These are phyloP conservation scores for Epichloe sp. DNA, from an alignment of 2,329 filamentous ascomycete genomes.

Conservation along the genomic window DNA sequence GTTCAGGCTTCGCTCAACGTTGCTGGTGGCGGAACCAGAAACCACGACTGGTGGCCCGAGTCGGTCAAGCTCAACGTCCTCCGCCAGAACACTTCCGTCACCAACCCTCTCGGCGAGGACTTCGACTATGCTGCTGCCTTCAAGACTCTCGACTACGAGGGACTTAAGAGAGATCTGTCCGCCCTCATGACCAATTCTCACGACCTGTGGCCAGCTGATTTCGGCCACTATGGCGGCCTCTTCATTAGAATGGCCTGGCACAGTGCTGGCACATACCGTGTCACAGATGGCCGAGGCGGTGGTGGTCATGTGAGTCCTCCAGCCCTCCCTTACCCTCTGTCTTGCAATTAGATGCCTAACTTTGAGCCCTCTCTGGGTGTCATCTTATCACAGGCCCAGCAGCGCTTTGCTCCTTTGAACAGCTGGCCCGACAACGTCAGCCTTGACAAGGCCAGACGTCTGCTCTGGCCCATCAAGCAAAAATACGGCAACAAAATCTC, in stretches of 20 bases:
- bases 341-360: neutral
- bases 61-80: constrained; percentile 56
- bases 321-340: neutral
- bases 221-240: constrained; percentile 67
- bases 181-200: constrained; percentile 65
- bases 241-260: constrained; percentile 78
- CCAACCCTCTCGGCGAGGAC: constrained; percentile 50
- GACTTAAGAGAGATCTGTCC: constrained; percentile 66
- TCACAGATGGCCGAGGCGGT: constrained; percentile 61
- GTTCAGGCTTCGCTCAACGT: constrained; percentile 21
- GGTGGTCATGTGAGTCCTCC: constrained; percentile 38
- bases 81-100: constrained; percentile 51
- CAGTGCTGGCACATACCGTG: constrained; percentile 65
- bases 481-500: constrained; percentile 77
- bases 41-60: constrained; percentile 64
- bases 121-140: constrained; percentile 65
- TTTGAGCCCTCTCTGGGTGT: neutral
- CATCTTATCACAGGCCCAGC: constrained; percentile 40
- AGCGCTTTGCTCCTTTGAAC: constrained; percentile 70
- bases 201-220: constrained; percentile 73
- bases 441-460: constrained; percentile 67
- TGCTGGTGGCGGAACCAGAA: constrained; percentile 52
- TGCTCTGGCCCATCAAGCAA: constrained; percentile 72
- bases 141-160: constrained; percentile 41
- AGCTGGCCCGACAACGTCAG: constrained; percentile 68